Conservation (phyloP, 116 monocot genomes). For the Zostera marina region DNA sequence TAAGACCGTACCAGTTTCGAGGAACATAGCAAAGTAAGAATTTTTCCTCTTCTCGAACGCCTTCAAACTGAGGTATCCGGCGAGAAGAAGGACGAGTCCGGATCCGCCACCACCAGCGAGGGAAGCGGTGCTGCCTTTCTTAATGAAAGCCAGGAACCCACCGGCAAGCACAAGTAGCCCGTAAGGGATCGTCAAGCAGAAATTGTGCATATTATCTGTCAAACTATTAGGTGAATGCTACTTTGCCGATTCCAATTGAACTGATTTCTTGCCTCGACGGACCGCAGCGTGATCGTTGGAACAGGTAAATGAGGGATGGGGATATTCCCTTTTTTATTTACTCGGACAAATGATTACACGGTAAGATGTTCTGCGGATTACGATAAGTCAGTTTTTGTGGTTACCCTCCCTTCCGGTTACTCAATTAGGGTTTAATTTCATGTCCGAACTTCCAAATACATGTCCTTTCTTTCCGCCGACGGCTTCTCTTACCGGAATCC, state of each 20-base stretch:
- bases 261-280: neutral
- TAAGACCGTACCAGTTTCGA: conserved; percentile 45
- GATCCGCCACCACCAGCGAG: conserved; percentile 68
- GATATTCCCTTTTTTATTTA: too few relatives aligned
- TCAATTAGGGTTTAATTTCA: too few relatives aligned
- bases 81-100: conserved; percentile 55
- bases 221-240: neutral
- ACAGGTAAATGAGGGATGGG: neutral
- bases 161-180: conserved; percentile 58
- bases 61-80: conserved; percentile 73
- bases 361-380: neutral
- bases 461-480: too few relatives aligned
- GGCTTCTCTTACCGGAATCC: neutral
- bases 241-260: neutral
- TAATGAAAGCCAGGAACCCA: conserved; percentile 37
- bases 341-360: neutral
- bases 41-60: conserved; percentile 81
- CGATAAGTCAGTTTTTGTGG: neutral
- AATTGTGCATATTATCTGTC: conserved; percentile 61
- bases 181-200: conserved; percentile 95
- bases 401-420: too few relatives aligned
- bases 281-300: neutral
- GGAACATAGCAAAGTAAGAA: conserved; percentile 36
- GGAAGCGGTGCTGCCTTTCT: conserved; percentile 58
- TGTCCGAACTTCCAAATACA: too few relatives aligned